Conservation (phyloP, 495 filamentous ascomycete genomes). For the Annulohypoxylon moriforme region DNA sequence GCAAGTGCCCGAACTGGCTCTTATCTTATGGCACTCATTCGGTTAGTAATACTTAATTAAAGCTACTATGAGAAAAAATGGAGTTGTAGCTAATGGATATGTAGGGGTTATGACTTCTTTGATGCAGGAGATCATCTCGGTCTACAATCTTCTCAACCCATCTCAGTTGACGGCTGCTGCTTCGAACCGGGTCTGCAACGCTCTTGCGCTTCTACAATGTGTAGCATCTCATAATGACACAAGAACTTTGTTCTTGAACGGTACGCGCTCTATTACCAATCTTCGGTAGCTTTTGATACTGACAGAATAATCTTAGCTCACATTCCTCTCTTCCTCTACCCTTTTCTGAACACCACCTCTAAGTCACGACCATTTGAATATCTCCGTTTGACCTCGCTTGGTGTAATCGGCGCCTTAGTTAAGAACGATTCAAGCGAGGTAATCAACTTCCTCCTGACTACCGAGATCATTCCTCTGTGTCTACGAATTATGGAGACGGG, state of each 20-base stretch:
- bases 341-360: constrained; percentile 98
- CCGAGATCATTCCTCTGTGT: constrained; percentile 98
- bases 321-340: constrained; percentile 97
- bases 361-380: constrained; percentile 99
- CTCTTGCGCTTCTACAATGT: constrained; percentile 94
- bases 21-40: constrained; percentile 99
- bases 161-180: constrained; percentile 96
- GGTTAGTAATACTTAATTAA: constrained; percentile 66
- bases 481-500: constrained; percentile 99
- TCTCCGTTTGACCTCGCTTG: constrained; percentile 95
- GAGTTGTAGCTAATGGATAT: constrained; percentile 29
- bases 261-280: constrained; percentile 62
- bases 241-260: constrained; percentile 88
- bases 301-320: constrained; percentile 72
- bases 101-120: constrained; percentile 97
- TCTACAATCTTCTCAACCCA: constrained; percentile 95
- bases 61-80: not conserved
- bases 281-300: constrained; percentile 3
- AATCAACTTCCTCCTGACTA: constrained; percentile 98
- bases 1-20: constrained; percentile 94
- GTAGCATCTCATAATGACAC: constrained; percentile 98
- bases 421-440: constrained; percentile 99
- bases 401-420: constrained; percentile 95
- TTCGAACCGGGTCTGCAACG: constrained; percentile 97
- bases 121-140: constrained; percentile 98